Evolutionary conservation across 768 basidiomycete species (phyloP), one percentile per base, ranked within the genome.

Genomic region (Rhizopogon rudus): DNA sequence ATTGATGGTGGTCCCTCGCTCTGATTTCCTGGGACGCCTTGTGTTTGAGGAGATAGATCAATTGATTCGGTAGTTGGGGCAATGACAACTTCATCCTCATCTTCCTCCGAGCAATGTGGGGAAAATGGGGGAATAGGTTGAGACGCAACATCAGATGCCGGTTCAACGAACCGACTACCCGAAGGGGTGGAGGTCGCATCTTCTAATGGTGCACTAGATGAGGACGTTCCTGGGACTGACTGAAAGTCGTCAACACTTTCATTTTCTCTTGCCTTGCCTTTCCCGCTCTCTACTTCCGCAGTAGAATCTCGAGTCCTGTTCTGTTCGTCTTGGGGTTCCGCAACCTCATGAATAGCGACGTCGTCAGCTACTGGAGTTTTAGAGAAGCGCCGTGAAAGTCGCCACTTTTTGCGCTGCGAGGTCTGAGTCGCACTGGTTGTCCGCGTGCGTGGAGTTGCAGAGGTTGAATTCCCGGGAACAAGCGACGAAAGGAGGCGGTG

Each of bases 401-500:
- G 60, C 70, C 69, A 70, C 46, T 65, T 60, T 44, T 66, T 70
- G 41, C 66, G 61, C 28, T 50, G 33, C 41, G 52, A 48, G 33
- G 45, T 28, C 53, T 52, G 43, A 44, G 39, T 20, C 20, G 35
- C 39, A 50, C 43, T 45, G 40, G 54, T 51, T 55, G 52, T 61
- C 54, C 14, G 53, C 59, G 61, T 52, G 54, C 35, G 56, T 58
- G 4, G 53, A 51, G 28, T 48, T 44, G 43, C 51, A 43, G 56
- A 49, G 35, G 46, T 40, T 2, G 44, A 44, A 28, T 37, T 39
- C 37, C 22, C 10, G 51, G 14, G 28, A 17, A 71, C 61, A 64
- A 70, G 40, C 61, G 62, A 58, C 56, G 73, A 55, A 64, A 69
- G 45, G 43, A 78, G 62, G 51, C 71, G 74, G 44, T 60, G 73